A percentile compares a stretch with the other conserved stretches of the same genome.
These are phyloP conservation scores for Graphium sp. DNA, from an alignment of 2,329 filamentous ascomycete species.

Conservation along the genomic window DNA sequence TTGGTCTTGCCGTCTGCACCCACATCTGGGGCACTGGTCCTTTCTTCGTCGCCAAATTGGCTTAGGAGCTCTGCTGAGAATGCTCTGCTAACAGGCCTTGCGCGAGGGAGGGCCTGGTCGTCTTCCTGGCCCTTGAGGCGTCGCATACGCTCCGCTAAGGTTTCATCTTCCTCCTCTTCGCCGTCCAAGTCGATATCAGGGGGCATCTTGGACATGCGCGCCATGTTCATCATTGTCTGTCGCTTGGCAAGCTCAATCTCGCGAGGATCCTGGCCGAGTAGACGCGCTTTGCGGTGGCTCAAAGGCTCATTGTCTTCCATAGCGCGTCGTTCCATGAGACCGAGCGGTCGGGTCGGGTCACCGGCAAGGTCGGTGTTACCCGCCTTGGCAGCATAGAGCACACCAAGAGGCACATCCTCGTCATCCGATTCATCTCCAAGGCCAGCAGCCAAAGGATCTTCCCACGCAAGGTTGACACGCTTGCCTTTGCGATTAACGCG, in stretches of 20 bases:
- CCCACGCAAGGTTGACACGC: slow-evolving; percentile 81
- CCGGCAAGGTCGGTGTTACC: slow-evolving; percentile 25
- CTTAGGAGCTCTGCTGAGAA: slow-evolving; percentile 55
- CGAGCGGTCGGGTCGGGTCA: slow-evolving; percentile 42
- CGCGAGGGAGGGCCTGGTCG: slow-evolving; percentile 26
- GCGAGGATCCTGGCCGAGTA: slow-evolving; percentile 43
- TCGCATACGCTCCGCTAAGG: slow-evolving; percentile 46
- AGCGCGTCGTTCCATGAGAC: slow-evolving; percentile 64
- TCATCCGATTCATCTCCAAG: slow-evolving; percentile 39
- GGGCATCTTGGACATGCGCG: slow-evolving; percentile 11
- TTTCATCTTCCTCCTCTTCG: slow-evolving; percentile 36
- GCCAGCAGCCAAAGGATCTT: slow-evolving; percentile 40
- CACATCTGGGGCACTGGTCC: too few species aligned
- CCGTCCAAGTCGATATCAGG: slow-evolving; percentile 20
- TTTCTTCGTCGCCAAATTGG: slow-evolving; percentile 37
- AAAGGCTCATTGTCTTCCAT: slow-evolving; percentile 88
- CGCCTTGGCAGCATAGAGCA: slow-evolving; percentile 54
- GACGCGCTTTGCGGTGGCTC: slow-evolving; percentile 55
- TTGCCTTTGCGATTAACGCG: slow-evolving; percentile 56
- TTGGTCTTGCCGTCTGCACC: too few species aligned
- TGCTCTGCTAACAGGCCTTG: slow-evolving; percentile 43
- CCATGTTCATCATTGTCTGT: slow-evolving; percentile 21
- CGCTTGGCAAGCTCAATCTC: slow-evolving; percentile 15
- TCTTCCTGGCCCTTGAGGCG: slow-evolving; percentile 37
- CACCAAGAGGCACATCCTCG: slow-evolving; percentile 74